A percentile compares a stretch with the other conserved stretches of the same genome.
Conservation (phyloP, 2,329 filamentous ascomycete species). For the Fusarium sp. region DNA sequence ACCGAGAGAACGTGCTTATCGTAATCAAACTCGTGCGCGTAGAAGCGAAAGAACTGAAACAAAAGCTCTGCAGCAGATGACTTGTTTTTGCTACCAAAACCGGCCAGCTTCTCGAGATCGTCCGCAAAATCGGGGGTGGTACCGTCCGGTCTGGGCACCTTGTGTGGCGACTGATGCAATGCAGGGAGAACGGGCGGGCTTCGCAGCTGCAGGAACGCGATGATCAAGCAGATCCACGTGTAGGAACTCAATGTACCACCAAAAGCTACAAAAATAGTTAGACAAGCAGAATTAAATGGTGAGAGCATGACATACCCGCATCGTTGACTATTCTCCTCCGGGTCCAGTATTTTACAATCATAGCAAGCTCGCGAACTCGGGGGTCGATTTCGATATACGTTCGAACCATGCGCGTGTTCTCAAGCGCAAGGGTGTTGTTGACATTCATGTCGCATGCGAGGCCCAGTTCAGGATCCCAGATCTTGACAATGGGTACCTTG, state of each 20-base stretch:
- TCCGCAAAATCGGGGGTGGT: constrained; percentile 84
- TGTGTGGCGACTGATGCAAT: constrained; percentile 74
- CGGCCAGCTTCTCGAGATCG: constrained; percentile 77
- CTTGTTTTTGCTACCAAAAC: constrained; percentile 82
- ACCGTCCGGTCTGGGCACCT: constrained; percentile 68
- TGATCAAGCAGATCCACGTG: constrained; percentile 98
- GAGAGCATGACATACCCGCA: constrained; percentile 75
- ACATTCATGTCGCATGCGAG: constrained; percentile 98
- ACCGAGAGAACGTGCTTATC: constrained; percentile 87
- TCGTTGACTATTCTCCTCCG: constrained; percentile 93
- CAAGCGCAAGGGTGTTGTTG: constrained; percentile 93
- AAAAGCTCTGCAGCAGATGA: constrained; percentile 86
- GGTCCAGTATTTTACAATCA: constrained; percentile 99
- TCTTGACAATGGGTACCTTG: constrained; percentile 98
- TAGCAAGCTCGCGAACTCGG: constrained; percentile 88
- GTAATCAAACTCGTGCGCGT: constrained; percentile 93
- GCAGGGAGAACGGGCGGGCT: constrained; percentile 85
- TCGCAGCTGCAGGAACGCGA: constrained; percentile 92
- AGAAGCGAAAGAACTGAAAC: constrained; percentile 95
- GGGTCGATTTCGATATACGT: constrained; percentile 95
- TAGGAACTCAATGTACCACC: constrained; percentile 97
- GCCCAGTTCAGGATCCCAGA: constrained; percentile 93
- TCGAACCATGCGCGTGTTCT: constrained; percentile 98
- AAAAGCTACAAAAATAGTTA: constrained; percentile 68
- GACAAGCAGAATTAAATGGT: constrained; percentile 3